Evolutionary conservation across 176 grass and related monocot genomes (phyloP).

Genomic region (Bonia amplexicaulis): DNA sequence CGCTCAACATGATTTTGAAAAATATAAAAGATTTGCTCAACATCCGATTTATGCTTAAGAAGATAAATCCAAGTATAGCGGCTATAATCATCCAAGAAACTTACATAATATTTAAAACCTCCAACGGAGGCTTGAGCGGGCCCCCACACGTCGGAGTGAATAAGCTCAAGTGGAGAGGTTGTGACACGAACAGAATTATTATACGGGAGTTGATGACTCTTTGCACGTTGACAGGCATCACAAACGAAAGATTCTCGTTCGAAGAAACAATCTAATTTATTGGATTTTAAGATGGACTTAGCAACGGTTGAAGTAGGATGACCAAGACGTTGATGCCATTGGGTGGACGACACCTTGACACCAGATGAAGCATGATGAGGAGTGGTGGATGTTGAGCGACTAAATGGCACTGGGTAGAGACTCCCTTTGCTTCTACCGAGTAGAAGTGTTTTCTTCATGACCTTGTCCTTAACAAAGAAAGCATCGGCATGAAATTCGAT

Average conservation of each 20-base stretch:
- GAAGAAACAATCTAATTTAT: not conserved
- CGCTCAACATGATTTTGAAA: not conserved
- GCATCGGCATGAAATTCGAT: not conserved
- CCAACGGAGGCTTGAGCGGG: not conserved
- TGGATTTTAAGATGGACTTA: not conserved
- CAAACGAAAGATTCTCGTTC: not conserved
- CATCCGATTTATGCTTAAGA: not conserved
- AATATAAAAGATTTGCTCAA: not conserved
- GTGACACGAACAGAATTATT: not conserved
- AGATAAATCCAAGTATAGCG: slow-evolving; percentile 1
- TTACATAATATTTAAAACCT: not conserved
- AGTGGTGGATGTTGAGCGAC: not conserved
- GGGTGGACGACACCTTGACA: not conserved
- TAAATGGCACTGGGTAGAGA: not conserved
- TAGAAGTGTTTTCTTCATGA: not conserved
- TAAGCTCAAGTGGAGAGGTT: not conserved
- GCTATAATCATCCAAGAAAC: not conserved
- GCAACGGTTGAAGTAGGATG: not conserved
- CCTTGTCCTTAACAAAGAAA: not conserved
- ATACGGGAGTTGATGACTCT: not conserved
- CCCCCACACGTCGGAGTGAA: not conserved
- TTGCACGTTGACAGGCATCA: not conserved
- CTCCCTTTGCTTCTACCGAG: not conserved
- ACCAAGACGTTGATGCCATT: not conserved
- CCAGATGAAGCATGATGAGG: not conserved